Evolutionary conservation across 2,329 filamentous ascomycete species (phyloP), one percentile per base, ranked within the genome.

Genomic region (Aspergillus quadrilineatus): DNA sequence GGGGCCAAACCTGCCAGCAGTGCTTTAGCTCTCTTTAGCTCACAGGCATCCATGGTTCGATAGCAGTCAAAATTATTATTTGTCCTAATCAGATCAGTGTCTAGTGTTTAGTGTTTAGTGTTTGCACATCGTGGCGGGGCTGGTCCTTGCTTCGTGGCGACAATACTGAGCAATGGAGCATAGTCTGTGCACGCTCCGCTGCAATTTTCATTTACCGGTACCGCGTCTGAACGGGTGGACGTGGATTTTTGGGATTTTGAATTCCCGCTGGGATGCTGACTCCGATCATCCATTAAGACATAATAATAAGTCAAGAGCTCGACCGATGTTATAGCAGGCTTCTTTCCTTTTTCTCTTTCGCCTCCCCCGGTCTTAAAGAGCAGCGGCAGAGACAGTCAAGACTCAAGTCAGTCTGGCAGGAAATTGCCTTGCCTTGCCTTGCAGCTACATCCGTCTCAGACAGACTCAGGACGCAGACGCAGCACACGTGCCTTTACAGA

Each of bases 91-190:
- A 43, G 37, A 43, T 43, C 41, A 43, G 14, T 28, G 26, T 28
- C 26, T 28, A 28, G 26, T 28, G 26, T 28, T 28, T 22, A 22
- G 22, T 22, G 22, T 22, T 22, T 28, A 28, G 26, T 17, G 14
- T 59, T 60, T 60, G 60, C 56, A 60, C 53, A 59, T 61, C 58
- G 60, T 53, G 54, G 45, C 42, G 32, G 32, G 32, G 50, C 48
- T 63, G 60, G 59, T 63, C 62, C 62, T 64, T 64, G 62, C 62
- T 63, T 64, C 55, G 62, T 64, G 62, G 62, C 62, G 58, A 58
- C 47, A 55, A 58, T 59, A 61, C 60, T 53, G 47, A 55, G 61
- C 51, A 49, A 52, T n/a, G 36, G 47, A 55, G 60, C 49, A 49
- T 52, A 6, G 36, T 39, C 36, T 39, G 36, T 39, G 36, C 36